Percentiles rank a stretch among this genome's conserved stretches.
Conservation (phyloP, 345 rosid species). For the Geranium rotundifolium region DNA sequence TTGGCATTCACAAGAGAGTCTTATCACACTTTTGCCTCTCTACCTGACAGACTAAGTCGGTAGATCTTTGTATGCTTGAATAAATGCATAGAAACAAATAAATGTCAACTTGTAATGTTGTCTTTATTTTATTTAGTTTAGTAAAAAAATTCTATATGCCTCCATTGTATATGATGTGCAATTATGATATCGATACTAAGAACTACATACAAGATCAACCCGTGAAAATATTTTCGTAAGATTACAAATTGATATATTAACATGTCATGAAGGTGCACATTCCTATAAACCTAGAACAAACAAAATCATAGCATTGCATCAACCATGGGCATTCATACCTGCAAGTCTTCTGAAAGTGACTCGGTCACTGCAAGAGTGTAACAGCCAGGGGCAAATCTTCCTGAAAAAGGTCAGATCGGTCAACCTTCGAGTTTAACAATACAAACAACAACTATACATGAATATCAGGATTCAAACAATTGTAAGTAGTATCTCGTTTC, state of each 20-base stretch:
- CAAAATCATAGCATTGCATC: background rate
- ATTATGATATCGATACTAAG: too few species aligned
- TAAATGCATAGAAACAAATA: background rate
- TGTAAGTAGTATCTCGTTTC: background rate
- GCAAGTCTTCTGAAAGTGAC: constrained; percentile 72
- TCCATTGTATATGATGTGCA: too few species aligned
- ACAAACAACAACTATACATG: background rate
- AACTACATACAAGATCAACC: background rate
- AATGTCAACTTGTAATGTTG: background rate
- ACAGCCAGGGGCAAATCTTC: constrained; percentile 79
- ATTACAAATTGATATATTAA: too few species aligned
- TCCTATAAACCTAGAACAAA: background rate
- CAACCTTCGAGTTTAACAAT: too few species aligned
- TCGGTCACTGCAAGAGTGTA: constrained; percentile 82
- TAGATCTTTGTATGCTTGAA: background rate
- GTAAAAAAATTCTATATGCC: too few species aligned
- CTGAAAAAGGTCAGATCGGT: constrained; percentile 20
- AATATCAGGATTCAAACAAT: background rate
- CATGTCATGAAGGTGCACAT: background rate
- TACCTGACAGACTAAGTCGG: background rate
- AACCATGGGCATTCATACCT: constrained; percentile 27
- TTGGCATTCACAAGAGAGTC: too few species aligned
- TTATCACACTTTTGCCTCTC: background rate
- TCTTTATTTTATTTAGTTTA: too few species aligned
- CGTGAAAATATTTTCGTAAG: too few species aligned